Conservation (phyloP, 2,329 filamentous ascomycete species). For the Ophiostoma quercus region DNA sequence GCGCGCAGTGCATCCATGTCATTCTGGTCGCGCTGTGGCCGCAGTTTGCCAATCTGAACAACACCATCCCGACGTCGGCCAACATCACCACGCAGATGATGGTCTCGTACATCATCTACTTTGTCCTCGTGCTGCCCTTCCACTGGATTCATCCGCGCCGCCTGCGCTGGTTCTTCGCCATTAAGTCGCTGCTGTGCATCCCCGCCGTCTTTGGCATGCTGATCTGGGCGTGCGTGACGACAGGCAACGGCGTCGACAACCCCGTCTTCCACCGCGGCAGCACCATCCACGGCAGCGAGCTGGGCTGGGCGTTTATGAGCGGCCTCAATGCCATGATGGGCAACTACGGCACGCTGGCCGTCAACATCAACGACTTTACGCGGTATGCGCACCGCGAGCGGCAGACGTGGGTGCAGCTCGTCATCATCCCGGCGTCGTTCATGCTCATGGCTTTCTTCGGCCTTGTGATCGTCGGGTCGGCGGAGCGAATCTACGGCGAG, state of each 20-base stretch:
- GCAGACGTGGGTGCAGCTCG: conserved; percentile 8
- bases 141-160: conserved; percentile 32
- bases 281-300: conserved; percentile 29
- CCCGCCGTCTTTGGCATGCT: conserved; percentile 79
- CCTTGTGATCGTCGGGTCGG: not conserved
- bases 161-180: conserved; percentile 47
- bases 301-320: conserved; percentile 77
- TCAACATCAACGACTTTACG: conserved; percentile 77
- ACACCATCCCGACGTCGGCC: conserved; percentile 37
- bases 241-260: conserved; percentile 63
- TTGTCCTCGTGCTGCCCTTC: conserved; percentile 31
- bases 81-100: conserved; percentile 33
- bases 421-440: not conserved
- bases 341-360: conserved; percentile 84
- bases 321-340: conserved; percentile 85
- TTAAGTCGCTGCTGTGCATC: conserved; percentile 81
- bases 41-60: conserved; percentile 33
- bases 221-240: conserved; percentile 77
- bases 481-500: conserved; percentile 1
- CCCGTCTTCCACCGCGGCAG: conserved; percentile 66
- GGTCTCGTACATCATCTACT: conserved; percentile 31
- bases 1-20: conserved; percentile 75
- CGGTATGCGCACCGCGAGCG: conserved; percentile 64
- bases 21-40: conserved; percentile 80
- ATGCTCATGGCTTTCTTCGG: conserved; percentile 9